Percentiles rank a stretch among this genome's conserved stretches.
These are phyloP conservation scores for Trichoderma polysporum DNA, from an alignment of 2,329 filamentous ascomycete genomes.

Conservation along the genomic window DNA sequence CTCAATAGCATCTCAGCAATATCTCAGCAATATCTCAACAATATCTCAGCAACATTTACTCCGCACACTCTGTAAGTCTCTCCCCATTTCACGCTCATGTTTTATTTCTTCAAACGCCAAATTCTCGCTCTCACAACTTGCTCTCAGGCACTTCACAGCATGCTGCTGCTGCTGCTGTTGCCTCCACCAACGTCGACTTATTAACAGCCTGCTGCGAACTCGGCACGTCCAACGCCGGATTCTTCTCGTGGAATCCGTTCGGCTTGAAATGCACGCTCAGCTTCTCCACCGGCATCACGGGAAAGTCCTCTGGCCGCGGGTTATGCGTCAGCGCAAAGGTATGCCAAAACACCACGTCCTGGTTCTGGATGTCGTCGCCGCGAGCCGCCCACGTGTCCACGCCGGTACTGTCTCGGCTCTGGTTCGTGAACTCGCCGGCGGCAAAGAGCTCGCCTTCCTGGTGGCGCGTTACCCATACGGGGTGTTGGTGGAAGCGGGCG, in stretches of 20 bases:
- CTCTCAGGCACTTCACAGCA: conserved; percentile 25
- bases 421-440: conserved; percentile 52
- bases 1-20: too few species aligned
- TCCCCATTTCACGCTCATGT: too few species aligned
- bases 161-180: conserved; percentile 24
- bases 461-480: conserved; percentile 50
- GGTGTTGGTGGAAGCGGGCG: conserved; percentile 46
- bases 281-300: conserved; percentile 51
- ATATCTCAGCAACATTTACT: too few species aligned
- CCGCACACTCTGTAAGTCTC: too few species aligned
- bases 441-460: conserved; percentile 51
- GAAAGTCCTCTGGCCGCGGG: conserved; percentile 50
- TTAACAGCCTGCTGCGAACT: conserved; percentile 31
- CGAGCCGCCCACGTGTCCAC: conserved; percentile 47
- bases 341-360: conserved; percentile 44
- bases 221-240: conserved; percentile 48
- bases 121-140: conserved; percentile 21
- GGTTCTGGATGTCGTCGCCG: conserved; percentile 44
- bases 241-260: conserved; percentile 47
- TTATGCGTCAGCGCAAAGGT: conserved; percentile 52
- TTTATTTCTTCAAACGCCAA: too few species aligned
- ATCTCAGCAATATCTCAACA: too few species aligned
- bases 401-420: conserved; percentile 46
- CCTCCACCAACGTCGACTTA: conserved; percentile 42
- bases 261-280: conserved; percentile 44